Evolutionary conservation across 345 rosid genomes (phyloP).

Genomic region (Arabidopsis arenosa): DNA sequence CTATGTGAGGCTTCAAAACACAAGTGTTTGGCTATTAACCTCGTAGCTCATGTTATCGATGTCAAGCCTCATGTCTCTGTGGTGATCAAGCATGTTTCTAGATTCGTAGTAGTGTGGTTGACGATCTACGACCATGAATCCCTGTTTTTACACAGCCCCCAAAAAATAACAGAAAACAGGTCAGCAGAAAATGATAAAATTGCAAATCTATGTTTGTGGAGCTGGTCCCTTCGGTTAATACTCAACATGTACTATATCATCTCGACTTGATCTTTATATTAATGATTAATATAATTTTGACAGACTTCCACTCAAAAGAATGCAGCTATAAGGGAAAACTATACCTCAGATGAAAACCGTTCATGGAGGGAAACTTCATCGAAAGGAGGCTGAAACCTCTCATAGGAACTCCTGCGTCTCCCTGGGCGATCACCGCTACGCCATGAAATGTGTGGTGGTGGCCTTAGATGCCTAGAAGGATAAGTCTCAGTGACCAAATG

Average conservation of each 20-base stretch:
- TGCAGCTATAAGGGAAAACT: background rate
- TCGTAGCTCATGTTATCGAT: conserved; percentile 85
- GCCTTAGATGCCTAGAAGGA: conserved; percentile 67
- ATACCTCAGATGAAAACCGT: conserved; percentile 70
- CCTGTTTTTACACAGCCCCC: conserved; percentile 49
- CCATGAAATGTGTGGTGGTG: conserved; percentile 60
- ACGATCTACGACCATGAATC: conserved; percentile 59
- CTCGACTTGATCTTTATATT: background rate
- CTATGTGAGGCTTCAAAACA: background rate
- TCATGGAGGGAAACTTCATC: conserved; percentile 61
- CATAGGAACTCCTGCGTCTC: conserved; percentile 70
- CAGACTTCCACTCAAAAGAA: background rate
- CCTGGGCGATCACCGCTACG: conserved; percentile 63
- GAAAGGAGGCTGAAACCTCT: conserved; percentile 60
- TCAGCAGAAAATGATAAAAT: background rate
- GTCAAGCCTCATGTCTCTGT: conserved; percentile 89
- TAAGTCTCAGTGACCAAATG: conserved; percentile 61
- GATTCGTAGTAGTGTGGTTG: conserved; percentile 60
- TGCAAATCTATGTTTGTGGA: background rate
- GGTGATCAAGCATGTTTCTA: conserved; percentile 66
- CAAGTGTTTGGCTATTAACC: conserved; percentile 48
- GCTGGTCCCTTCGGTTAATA: background rate
- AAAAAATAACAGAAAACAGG: conserved; percentile 21
- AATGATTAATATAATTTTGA: background rate
- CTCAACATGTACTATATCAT: background rate